phyloP scores from a whole-genome alignment of 805 yeast species.

The Blastobotrys parvus region DNA sequence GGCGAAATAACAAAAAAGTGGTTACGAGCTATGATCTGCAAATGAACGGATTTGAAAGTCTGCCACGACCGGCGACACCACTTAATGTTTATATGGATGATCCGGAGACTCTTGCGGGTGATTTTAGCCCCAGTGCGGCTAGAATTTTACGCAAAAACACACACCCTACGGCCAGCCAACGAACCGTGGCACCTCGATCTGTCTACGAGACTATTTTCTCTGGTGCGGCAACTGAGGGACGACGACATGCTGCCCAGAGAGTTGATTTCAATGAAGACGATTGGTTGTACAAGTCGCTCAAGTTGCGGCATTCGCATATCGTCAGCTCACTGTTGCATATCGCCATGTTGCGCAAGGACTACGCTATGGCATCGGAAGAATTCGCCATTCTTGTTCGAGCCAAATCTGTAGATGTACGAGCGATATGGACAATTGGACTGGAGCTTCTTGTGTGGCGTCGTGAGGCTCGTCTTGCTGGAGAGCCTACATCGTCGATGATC shows the following conservation, averaged over 20 bases:
- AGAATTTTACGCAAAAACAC: slow-evolving; percentile 6
- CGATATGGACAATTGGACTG: slow-evolving; percentile 17
- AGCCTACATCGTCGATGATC: background rate
- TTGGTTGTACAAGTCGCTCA: slow-evolving; percentile 5
- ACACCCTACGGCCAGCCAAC: background rate
- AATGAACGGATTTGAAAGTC: slow-evolving; percentile 11
- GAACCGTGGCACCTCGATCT: slow-evolving; percentile 1
- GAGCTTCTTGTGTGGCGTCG: slow-evolving; percentile 17
- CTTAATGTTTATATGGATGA: slow-evolving; percentile 9
- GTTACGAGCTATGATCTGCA: slow-evolving; percentile 1
- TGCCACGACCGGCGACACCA: slow-evolving; percentile 13
- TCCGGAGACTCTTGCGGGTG: slow-evolving; percentile 3
- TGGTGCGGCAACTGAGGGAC: background rate
- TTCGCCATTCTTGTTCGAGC: slow-evolving; percentile 14
- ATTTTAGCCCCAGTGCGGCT: slow-evolving; percentile 3
- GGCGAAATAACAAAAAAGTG: background rate
- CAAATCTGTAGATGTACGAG: slow-evolving; percentile 11
- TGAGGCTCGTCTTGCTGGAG: slow-evolving; percentile 5
- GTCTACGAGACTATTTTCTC: background rate
- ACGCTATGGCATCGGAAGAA: slow-evolving; percentile 12
- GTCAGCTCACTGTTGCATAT: slow-evolving; percentile 12
- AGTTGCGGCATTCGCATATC: slow-evolving; percentile 9
- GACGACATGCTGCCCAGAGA: too few species aligned
- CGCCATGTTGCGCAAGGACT: slow-evolving; percentile 12
- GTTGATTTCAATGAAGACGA: slow-evolving; percentile 5